These are phyloP conservation scores for Chalciporus pseudorubinellus DNA, from an alignment of 768 basidiomycete genomes.

Conservation along the genomic window DNA sequence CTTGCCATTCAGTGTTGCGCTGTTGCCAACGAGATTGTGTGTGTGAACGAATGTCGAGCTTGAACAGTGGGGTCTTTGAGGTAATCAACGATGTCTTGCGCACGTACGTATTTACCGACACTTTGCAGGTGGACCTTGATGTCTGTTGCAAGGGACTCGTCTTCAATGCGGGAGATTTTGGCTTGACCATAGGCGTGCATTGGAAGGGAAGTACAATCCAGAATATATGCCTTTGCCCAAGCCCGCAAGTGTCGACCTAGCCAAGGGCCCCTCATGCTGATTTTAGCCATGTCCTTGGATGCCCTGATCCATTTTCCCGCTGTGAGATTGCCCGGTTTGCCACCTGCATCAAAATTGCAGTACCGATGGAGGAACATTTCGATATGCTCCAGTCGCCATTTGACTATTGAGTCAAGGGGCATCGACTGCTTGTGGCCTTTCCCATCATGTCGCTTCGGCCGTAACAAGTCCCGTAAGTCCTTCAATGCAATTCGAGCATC, in stretches of 20 bases:
- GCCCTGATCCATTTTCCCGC: slow-evolving; percentile 3
- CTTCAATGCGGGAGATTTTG: slow-evolving; percentile 23
- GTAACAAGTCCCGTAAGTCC: too few relatives aligned
- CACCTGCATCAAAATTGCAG: neutral
- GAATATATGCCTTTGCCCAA: slow-evolving; percentile 18
- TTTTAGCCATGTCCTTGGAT: neutral
- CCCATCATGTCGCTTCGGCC: too few relatives aligned
- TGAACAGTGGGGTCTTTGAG: slow-evolving; percentile 11
- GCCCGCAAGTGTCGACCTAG: neutral
- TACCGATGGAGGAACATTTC: neutral
- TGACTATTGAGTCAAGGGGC: too few relatives aligned
- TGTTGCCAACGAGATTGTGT: neutral
- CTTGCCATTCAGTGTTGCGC: neutral
- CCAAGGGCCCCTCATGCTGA: slow-evolving; percentile 7
- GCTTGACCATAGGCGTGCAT: slow-evolving; percentile 27
- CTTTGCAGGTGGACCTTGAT: slow-evolving; percentile 17
- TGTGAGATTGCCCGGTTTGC: slow-evolving; percentile 1
- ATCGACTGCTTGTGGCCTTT: too few relatives aligned
- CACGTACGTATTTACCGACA: slow-evolving; percentile 21
- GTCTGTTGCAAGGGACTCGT: slow-evolving; percentile 29
- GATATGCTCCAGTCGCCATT: neutral
- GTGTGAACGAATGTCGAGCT: slow-evolving; percentile 7
- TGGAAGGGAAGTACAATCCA: slow-evolving; percentile 22
- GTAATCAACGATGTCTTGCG: slow-evolving; percentile 23
- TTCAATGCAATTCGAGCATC: too few relatives aligned